phyloP scores from a whole-genome alignment of 139 green algal species.

The Tetratostichococcus sp. region DNA sequence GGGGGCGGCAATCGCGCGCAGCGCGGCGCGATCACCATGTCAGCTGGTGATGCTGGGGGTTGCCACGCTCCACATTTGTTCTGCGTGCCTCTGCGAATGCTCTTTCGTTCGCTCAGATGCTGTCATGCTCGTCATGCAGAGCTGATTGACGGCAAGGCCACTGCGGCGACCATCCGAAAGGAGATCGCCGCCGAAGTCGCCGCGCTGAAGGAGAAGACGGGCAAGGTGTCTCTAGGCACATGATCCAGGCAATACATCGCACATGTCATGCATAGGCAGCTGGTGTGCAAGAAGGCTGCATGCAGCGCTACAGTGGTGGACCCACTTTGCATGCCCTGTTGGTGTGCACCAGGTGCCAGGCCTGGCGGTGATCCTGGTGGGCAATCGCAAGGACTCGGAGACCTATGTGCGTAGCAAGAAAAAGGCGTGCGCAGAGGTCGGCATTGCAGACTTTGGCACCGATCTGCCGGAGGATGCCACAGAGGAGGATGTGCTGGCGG shows the following conservation, averaged over 20 bases:
- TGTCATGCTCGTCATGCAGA: too few relatives aligned
- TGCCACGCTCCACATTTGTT: too few relatives aligned
- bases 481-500: slow-evolving; percentile 87
- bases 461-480: slow-evolving; percentile 81
- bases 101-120: too few relatives aligned
- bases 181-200: slow-evolving; percentile 69
- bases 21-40: too few relatives aligned
- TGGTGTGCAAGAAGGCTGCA: not conserved
- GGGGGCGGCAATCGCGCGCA: too few relatives aligned
- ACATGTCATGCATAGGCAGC: too few relatives aligned
- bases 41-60: too few relatives aligned
- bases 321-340: too few relatives aligned
- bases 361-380: slow-evolving; percentile 94
- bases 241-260: too few relatives aligned
- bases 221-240: slow-evolving; percentile 40
- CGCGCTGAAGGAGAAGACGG: slow-evolving; percentile 48
- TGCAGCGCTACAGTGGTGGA: too few relatives aligned
- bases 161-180: slow-evolving; percentile 64
- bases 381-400: slow-evolving; percentile 90
- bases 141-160: slow-evolving; percentile 85
- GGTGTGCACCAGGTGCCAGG: slow-evolving; percentile 65
- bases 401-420: slow-evolving; percentile 97
- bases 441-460: slow-evolving; percentile 81
- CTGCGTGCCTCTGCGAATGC: too few relatives aligned
- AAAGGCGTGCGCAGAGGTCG: slow-evolving; percentile 88